Percentiles rank a stretch among this genome's conserved stretches.
These are phyloP conservation scores for Acephala macrosclerotiorum DNA, from an alignment of 2,329 filamentous ascomycete genomes.

Conservation along the genomic window DNA sequence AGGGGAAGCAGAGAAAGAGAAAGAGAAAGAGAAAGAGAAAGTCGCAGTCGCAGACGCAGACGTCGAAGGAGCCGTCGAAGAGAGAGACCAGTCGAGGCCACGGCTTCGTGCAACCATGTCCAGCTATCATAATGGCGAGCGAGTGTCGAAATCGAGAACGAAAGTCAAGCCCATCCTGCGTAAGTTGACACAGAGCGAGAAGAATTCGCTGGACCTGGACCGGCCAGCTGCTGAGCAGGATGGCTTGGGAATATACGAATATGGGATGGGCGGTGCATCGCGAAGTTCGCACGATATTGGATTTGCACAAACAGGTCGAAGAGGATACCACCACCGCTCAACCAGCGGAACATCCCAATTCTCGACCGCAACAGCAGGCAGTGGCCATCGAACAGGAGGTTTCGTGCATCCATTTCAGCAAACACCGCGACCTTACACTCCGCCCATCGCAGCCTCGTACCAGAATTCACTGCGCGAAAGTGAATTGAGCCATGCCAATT, in stretches of 20 bases:
- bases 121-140: conserved; percentile 35
- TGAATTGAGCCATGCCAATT: conserved; percentile 54
- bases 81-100: conserved; percentile 16
- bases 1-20: conserved; percentile 12
- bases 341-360: conserved; percentile 62
- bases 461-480: conserved; percentile 60
- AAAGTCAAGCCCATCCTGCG: conserved; percentile 66
- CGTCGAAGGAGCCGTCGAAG: not conserved
- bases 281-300: conserved; percentile 40
- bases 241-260: conserved; percentile 45
- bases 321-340: conserved; percentile 59
- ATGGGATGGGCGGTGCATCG: conserved; percentile 18
- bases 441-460: conserved; percentile 59
- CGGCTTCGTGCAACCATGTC: conserved; percentile 31
- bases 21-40: conserved; percentile 7
- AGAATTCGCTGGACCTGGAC: conserved; percentile 69
- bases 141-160: conserved; percentile 35
- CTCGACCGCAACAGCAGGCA: conserved; percentile 62
- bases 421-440: conserved; percentile 66
- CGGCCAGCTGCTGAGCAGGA: conserved; percentile 65
- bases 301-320: conserved; percentile 32
- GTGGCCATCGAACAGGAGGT: conserved; percentile 48
- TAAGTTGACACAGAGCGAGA: conserved; percentile 60
- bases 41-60: no score
- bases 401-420: conserved; percentile 73